A percentile compares a stretch with the other conserved stretches of the same genome.
Evolutionary conservation across 805 yeast genomes (phyloP).

Genomic region (Yamadazyma akitaensis): DNA sequence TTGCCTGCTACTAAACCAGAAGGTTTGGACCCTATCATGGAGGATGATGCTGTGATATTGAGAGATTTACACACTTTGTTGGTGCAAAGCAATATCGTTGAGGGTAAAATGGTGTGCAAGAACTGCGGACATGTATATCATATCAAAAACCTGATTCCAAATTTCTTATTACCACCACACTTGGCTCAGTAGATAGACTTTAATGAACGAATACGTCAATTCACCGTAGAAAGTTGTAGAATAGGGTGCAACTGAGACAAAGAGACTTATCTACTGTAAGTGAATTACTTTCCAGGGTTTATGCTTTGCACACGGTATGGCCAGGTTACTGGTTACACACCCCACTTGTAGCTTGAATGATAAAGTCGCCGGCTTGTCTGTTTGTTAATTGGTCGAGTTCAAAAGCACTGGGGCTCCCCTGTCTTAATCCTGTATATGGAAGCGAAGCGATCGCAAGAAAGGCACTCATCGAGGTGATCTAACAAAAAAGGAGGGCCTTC

Average conservation of each 20-base stretch:
- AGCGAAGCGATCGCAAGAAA: no score
- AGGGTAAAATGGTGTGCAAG: constrained; percentile 86
- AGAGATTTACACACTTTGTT: constrained; percentile 74
- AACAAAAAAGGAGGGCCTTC: no score
- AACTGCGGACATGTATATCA: constrained; percentile 85
- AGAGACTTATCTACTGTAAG: no score
- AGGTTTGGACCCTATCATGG: constrained; percentile 49
- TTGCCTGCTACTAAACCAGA: constrained; percentile 64
- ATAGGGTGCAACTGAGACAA: no score
- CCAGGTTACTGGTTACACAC: no score
- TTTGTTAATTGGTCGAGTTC: no score
- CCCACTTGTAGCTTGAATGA: no score
- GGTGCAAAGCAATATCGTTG: constrained; percentile 79
- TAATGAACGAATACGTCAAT: not conserved
- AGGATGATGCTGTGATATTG: constrained; percentile 52
- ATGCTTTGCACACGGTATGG: no score
- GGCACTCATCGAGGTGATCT: no score
- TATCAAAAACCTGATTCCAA: constrained; percentile 91
- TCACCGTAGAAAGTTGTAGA: not conserved
- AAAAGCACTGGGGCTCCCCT: not conserved
- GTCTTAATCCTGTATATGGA: not conserved
- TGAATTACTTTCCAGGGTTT: no score
- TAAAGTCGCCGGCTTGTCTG: no score
- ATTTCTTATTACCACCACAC: constrained; percentile 92
- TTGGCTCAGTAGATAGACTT: constrained; percentile 25